Evolutionary conservation across 495 filamentous ascomycete genomes (phyloP), one percentile per base, ranked within the genome.

Genomic region (Penicillium robsamsonii): DNA sequence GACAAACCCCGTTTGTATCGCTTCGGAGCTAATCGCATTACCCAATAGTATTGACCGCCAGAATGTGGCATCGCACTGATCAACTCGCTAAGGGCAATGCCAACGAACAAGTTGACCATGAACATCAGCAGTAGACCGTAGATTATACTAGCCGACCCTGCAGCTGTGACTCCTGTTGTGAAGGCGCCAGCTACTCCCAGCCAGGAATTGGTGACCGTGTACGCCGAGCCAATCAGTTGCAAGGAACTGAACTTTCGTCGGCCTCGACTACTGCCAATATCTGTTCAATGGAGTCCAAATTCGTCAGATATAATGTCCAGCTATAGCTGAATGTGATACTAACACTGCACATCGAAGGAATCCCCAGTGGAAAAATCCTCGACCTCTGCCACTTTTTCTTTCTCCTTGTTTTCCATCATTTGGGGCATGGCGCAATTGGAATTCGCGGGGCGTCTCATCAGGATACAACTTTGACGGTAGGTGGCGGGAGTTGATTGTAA

Each of bases 41-140:
- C 78, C 84, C 84, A 87, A 67, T 78, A 87, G 62, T 86, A 87
- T 53, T 84, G 84, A 0, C 84, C 84, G 22, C 83, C 84, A 22
- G 82, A 79, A 65, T 84, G 85, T 2, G 84, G 84, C 63, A 84
- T 66, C 0, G 82, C 76, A 54, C 74, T 79, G 4, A 81, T 80
- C 50, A 87, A 55, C 61, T 87, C 84, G 24, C 76, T 74, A 13
- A 87, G 68, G 10, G 79, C 77, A 40, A 81, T 72, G 9, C 71
- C 84, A 30, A 84, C 80, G 59, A 80, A 83, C 4, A 72, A 72
- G 24, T 78, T 82, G 49, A 86, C 75, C 42, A 82, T 52, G 8
- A 77, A 70, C 53, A 84, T 78, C 53, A 80, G 70, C 48, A 86
- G 74, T 48, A 84, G 75, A 30, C 84, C 84, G 56, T 86, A 87